Conservation (phyloP, 495 filamentous ascomycete species). For the Amphirosellinia nigrospora region DNA sequence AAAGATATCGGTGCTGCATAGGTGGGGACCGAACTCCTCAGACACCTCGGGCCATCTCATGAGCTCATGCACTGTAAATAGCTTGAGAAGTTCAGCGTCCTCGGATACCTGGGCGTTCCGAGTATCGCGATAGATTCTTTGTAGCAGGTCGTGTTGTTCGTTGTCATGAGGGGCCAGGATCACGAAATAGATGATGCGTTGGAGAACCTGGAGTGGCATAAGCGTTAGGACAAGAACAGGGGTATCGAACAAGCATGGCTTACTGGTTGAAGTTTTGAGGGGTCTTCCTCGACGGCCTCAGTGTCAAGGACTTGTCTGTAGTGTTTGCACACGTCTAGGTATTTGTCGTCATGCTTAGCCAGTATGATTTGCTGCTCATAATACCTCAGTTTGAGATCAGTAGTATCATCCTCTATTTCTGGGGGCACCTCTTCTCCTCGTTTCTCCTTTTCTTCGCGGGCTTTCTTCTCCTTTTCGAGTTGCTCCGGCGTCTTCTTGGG, state of each 20-base stretch:
- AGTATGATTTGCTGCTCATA: conserved; percentile 96
- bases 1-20: conserved; percentile 93
- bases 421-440: conserved; percentile 81
- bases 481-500: conserved; percentile 87
- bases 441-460: conserved; percentile 74
- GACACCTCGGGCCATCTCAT: conserved; percentile 98
- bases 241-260: conserved; percentile 38
- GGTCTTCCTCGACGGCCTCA: conserved; percentile 88
- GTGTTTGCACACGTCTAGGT: conserved; percentile 95
- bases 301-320: conserved; percentile 96
- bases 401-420: conserved; percentile 86
- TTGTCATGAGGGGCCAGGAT: conserved; percentile 97
- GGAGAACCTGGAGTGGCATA: conserved; percentile 68
- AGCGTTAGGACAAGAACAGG: neutral
- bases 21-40: conserved; percentile 82
- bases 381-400: conserved; percentile 92
- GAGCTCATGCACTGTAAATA: conserved; percentile 93
- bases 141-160: conserved; percentile 95
- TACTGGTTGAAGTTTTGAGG: conserved; percentile 82
- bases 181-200: conserved; percentile 95
- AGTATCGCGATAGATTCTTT: conserved; percentile 80
- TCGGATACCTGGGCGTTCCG: conserved; percentile 71
- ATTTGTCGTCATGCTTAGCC: conserved; percentile 95
- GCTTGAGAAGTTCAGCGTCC: conserved; percentile 82
- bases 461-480: conserved; percentile 86